A percentile compares a stretch with the other conserved stretches of the same genome.
These are phyloP conservation scores for Orobanche coerulescens DNA, from an alignment of 257 asterid species.

Conservation along the genomic window DNA sequence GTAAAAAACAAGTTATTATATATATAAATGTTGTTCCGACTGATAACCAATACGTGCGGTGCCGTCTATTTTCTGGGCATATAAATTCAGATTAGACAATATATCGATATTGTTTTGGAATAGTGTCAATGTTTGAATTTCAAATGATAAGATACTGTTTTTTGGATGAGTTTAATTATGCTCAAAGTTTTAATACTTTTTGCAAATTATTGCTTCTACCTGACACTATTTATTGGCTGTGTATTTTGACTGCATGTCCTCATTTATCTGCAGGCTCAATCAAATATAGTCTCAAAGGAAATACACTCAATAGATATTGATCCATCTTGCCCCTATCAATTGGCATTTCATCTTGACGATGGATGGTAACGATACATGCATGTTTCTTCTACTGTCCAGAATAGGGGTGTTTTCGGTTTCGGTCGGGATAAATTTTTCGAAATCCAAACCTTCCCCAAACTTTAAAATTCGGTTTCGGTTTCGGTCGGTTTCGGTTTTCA, in stretches of 20 bases:
- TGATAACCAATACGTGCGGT: neutral
- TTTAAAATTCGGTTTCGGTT: no score
- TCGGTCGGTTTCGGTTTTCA: no score
- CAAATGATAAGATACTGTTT: conserved; percentile 6
- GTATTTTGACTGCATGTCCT: conserved; percentile 10
- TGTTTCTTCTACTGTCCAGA: no score
- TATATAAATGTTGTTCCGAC: neutral
- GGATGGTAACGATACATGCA: conserved; percentile 59
- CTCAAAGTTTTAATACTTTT: conserved; percentile 10
- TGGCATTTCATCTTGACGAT: conserved; percentile 98
- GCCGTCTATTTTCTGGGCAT: conserved; percentile 1
- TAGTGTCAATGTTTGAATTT: neutral
- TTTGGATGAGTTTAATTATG: neutral
- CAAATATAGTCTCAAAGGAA: conserved; percentile 69
- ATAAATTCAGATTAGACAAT: neutral
- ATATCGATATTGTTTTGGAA: neutral
- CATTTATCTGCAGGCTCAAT: conserved; percentile 65
- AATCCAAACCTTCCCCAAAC: no score
- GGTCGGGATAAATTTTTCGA: no score
- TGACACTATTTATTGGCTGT: neutral
- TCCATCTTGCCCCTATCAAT: conserved; percentile 81
- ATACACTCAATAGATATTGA: conserved; percentile 77
- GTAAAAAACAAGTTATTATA: neutral
- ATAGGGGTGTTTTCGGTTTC: no score
- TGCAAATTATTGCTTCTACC: conserved; percentile 7